A percentile compares a stretch with the other conserved stretches of the same genome.
phyloP scores from a whole-genome alignment of 129 eudicot genomes.

The Flaveria linearis region DNA sequence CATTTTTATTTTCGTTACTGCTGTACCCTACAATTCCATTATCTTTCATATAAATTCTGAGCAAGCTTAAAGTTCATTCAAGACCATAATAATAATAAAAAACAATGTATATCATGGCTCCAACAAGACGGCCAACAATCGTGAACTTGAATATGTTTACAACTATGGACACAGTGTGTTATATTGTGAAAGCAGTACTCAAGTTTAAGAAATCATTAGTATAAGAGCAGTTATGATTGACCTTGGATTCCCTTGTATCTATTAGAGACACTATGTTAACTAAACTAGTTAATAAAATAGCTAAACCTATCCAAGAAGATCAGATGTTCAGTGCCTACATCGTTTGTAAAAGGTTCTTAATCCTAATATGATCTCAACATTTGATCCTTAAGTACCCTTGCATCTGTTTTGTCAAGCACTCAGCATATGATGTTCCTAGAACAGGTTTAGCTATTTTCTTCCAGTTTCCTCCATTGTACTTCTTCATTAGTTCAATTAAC shows the following conservation, averaged over 20 bases:
- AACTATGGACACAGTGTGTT: background rate
- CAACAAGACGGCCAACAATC: background rate
- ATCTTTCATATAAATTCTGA: slow-evolving; percentile 6
- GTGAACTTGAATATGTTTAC: background rate
- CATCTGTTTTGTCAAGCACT: too few species aligned
- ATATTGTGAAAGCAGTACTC: background rate
- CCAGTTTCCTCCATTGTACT: too few species aligned
- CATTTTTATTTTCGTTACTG: slow-evolving; percentile 85
- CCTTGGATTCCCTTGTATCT: background rate
- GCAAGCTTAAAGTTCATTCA: background rate
- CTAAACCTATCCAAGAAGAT: too few species aligned
- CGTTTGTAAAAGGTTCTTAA: too few species aligned
- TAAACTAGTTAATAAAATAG: background rate
- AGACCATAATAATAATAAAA: background rate
- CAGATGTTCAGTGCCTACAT: too few species aligned
- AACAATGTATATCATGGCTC: background rate
- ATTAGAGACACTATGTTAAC: too few species aligned
- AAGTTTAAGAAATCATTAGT: background rate
- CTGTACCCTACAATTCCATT: slow-evolving; percentile 65
- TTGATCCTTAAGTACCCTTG: too few species aligned
- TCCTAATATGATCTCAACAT: too few species aligned
- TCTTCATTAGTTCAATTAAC: too few species aligned
- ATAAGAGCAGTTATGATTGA: background rate
- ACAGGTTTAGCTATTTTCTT: too few species aligned
- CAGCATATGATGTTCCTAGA: too few species aligned